Conservation (phyloP, 805 yeast species). For the Yamadazyma sp. region DNA sequence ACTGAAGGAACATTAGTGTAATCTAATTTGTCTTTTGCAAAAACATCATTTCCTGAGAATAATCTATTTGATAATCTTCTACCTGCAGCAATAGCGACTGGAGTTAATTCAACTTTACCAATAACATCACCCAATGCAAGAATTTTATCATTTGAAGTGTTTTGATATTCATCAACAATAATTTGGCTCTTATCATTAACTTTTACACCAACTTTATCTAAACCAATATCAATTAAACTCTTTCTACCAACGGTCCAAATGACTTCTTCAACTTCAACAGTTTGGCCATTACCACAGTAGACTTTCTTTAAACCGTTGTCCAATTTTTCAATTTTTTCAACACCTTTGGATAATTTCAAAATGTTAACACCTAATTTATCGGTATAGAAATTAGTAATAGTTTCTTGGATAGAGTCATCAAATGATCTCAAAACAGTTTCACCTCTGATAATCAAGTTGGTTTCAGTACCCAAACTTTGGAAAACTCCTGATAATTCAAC, state of each 20-base stretch:
- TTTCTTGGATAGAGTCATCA: conserved; percentile 74
- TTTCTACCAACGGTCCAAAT: conserved; percentile 95
- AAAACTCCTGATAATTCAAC: conserved; percentile 94
- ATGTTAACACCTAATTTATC: conserved; percentile 75
- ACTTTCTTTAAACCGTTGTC: conserved; percentile 36
- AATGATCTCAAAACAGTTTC: conserved; percentile 86
- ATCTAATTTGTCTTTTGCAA: conserved; percentile 76
- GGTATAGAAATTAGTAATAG: conserved; percentile 76
- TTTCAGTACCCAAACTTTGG: conserved; percentile 80
- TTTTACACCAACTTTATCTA: conserved; percentile 73
- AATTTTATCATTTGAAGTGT: conserved; percentile 66
- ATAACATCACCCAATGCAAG: conserved; percentile 93
- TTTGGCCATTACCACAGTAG: conserved; percentile 33
- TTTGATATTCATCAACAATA: conserved; percentile 83
- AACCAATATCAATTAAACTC: conserved; percentile 69
- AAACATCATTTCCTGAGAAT: conserved; percentile 71
- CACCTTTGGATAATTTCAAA: conserved; percentile 59
- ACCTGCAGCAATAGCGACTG: conserved; percentile 98
- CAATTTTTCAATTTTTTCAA: conserved; percentile 31
- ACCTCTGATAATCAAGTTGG: conserved; percentile 86
- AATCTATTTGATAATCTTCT: conserved; percentile 88
- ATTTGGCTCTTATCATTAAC: conserved; percentile 60
- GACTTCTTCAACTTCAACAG: conserved; percentile 64
- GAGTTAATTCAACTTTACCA: conserved; percentile 91
- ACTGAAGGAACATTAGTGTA: conserved; percentile 87